phyloP scores from a whole-genome alignment of 306 rosid species.

The Acmispon strigosus region DNA sequence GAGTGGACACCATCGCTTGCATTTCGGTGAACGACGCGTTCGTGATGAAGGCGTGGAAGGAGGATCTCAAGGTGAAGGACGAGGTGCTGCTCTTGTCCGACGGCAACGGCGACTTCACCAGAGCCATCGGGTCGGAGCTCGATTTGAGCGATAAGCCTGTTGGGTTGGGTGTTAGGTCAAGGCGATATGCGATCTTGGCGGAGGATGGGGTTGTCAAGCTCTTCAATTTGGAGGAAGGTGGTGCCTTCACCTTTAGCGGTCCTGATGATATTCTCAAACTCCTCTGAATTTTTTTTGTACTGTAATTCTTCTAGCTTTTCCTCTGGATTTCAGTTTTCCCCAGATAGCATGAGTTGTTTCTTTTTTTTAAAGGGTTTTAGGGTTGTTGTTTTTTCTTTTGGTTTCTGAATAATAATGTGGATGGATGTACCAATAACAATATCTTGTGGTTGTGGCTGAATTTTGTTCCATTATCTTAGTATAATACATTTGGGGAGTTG shows the following conservation, averaged over 20 bases:
- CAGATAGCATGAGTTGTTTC: neutral
- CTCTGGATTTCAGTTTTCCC: neutral
- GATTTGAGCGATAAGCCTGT: constrained; percentile 92
- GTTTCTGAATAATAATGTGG: constrained; percentile 6
- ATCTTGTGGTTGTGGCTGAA: neutral
- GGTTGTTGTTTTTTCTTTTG: neutral
- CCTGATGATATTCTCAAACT: constrained; percentile 75
- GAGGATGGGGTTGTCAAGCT: constrained; percentile 89
- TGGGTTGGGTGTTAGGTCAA: constrained; percentile 84
- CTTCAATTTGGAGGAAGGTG: constrained; percentile 97
- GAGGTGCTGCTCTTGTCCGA: constrained; percentile 74
- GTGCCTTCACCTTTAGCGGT: constrained; percentile 81
- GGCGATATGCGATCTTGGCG: constrained; percentile 78
- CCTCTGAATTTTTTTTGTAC: constrained; percentile 26
- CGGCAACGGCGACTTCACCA: constrained; percentile 82
- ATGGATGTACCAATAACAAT: neutral
- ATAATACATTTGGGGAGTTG: neutral
- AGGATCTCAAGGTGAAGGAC: constrained; percentile 55
- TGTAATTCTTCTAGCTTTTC: neutral
- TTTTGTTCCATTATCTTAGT: neutral
- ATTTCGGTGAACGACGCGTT: constrained; percentile 89
- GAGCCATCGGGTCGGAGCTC: constrained; percentile 71
- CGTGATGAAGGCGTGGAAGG: constrained; percentile 91
- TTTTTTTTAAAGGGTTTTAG: neutral
- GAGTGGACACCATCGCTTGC: constrained; percentile 83